Evolutionary conservation across 2,329 filamentous ascomycete species (phyloP), one percentile per base, ranked within the genome.

Genomic region (Rhynchosporium agropyri): DNA sequence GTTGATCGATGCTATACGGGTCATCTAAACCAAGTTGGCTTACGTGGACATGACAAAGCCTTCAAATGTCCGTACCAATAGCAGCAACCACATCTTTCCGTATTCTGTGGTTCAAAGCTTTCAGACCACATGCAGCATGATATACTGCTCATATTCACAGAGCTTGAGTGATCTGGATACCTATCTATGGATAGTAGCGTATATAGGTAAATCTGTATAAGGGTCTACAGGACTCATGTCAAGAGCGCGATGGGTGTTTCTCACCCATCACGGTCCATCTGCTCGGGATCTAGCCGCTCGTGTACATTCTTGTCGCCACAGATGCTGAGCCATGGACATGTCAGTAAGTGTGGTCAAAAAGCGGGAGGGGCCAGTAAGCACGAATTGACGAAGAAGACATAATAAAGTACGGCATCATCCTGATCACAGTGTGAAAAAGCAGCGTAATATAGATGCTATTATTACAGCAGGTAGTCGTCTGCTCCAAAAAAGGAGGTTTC

Each of bases 161-260:
- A 36, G n/a, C 57, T 42, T 12, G 26, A 28, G 29, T 42, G 48
- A 20, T 40, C n/a, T 12, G 12, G 28, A 36, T 31, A 13, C 63
- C 20, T 65, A 79, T 78, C 88, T 82, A 75, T 92, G 90, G 70
- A 92, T 92, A 67, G 88, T 92, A 56, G 84, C 89, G 77, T 92
- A 93, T 13, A 92, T 87, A 45, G 89, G 87, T 69, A 92, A 77
- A 66, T 85, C 62, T 3, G 61, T 61, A 63, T 69, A 65, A 3
- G 70, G 70, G 65, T 73, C 70, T n/a, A 60, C 63, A 12, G 71
- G 69, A 63, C 70, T 70, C 1, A 69, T 46, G 46, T 72, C 68
- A 43, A 60, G 45, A 28, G 68, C 48, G 1, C 63, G 60, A 65
- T 73, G 69, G 68, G 69, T 13, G 69, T 68, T 53, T 69, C 71